phyloP scores from a whole-genome alignment of 1,284 basidiomycete species.

The Kwoniella shivajii region DNA sequence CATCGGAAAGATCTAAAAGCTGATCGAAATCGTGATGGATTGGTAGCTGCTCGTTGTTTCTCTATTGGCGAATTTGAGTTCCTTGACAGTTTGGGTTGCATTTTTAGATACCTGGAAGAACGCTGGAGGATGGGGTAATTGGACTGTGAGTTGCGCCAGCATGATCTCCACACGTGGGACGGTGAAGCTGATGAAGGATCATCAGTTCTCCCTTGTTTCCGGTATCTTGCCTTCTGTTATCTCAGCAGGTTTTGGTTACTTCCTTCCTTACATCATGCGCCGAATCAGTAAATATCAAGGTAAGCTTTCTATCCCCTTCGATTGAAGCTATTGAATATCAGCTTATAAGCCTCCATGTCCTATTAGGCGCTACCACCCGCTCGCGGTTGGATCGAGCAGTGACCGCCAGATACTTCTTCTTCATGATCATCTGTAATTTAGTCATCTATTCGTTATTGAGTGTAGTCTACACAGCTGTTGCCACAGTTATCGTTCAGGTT shows the following conservation, averaged over 20 bases:
- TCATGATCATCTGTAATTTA: slow-evolving; percentile 75
- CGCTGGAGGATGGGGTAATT: slow-evolving; percentile 58
- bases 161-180: background rate
- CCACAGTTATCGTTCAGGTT: slow-evolving; percentile 68
- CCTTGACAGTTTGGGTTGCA: slow-evolving; percentile 62
- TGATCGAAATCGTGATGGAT: background rate
- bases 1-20: slow-evolving; percentile 61
- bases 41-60: slow-evolving; percentile 42
- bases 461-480: slow-evolving; percentile 75
- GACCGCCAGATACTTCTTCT: slow-evolving; percentile 84
- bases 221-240: slow-evolving; percentile 86
- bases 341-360: too few relatives aligned
- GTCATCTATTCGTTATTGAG: slow-evolving; percentile 89
- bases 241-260: slow-evolving; percentile 83
- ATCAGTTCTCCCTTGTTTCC: slow-evolving; percentile 70
- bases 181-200: background rate
- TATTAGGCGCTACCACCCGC: slow-evolving; percentile 57
- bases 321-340: too few relatives aligned
- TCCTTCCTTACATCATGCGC: slow-evolving; percentile 85
- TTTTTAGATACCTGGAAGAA: slow-evolving; percentile 72
- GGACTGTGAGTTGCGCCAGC: slow-evolving; percentile 38
- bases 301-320: slow-evolving; percentile 51
- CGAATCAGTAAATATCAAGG: slow-evolving; percentile 81
- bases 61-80: slow-evolving; percentile 52
- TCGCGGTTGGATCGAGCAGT: slow-evolving; percentile 83